Base-by-base conservation (phyloP, 2,329 filamentous ascomycete species). In the Ceratocystis cacaofunesta region DNA sequence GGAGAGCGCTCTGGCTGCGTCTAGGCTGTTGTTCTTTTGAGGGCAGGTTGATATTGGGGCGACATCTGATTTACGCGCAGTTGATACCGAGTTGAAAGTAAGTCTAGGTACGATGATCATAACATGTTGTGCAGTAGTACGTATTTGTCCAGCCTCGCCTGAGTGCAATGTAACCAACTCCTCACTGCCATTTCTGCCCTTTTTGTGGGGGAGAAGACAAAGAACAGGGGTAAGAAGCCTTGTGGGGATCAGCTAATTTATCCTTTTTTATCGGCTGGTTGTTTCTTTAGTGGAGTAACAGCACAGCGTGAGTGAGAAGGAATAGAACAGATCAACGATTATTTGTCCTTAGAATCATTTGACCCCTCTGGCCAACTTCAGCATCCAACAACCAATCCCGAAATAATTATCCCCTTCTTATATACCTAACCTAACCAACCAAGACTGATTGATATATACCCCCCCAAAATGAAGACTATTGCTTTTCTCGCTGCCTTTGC, bases 401-500 rank as follows among this genome's bases (percentile, higher is more conserved):
- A 55, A 36, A 57, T 48, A 12, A 19, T 63, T 10, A 17, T 43
- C 46, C 57, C 48, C 28, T 60, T 36, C 7, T 19, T 17, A 22
- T 25, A 10, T 36, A 41, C 12, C 30, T 36, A 10, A 22, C 5
- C 25, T 63, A 5, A n/a, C 10, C n/a, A 5, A 28, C 41, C 48
- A 65, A 63, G 19, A 65, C 64, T 65, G 63, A 67, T 46, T 65
- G 62, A 67, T 46, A 57, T 66, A 62, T 41, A 58, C 64, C 43
- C 55, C 55, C 46, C 58, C 48, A 68, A 44, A 19, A 85, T 84
- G 82, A 78, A 80, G 73, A 71, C 74, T 65, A 69, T 80, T 66
- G 69, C 81, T 61, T 68, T 81, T 66, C 71, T 84, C 67, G 79
- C 80, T 70, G 80, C 80, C 65, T 75, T 79, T 68, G 79, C 79